These are phyloP conservation scores for Lactarius psammicola DNA, from an alignment of 768 basidiomycete species.

Conservation along the genomic window DNA sequence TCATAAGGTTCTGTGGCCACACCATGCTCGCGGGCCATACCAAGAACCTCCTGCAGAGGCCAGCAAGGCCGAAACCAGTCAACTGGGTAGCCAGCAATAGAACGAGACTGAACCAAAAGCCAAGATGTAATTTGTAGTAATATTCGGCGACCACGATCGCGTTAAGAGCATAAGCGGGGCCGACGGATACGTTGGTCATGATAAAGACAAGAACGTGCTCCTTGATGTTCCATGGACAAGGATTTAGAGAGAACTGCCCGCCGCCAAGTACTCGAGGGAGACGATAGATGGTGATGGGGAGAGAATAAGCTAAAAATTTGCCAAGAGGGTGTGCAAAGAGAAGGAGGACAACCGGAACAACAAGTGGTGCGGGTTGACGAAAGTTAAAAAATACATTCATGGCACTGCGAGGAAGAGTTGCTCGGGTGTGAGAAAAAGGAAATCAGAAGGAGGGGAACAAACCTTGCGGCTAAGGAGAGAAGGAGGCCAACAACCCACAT, in stretches of 20 bases:
- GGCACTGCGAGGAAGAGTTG: conserved; percentile 42
- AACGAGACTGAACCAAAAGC: conserved; percentile 78
- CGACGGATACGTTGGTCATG: conserved; percentile 86
- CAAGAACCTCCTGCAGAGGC: conserved; percentile 83
- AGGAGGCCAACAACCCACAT: conserved; percentile 87
- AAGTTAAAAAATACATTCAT: conserved; percentile 95
- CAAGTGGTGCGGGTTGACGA: conserved; percentile 80
- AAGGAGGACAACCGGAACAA: conserved; percentile 81
- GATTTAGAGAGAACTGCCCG: conserved; percentile 77
- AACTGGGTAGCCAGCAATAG: conserved; percentile 89
- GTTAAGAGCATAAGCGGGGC: conserved; percentile 77
- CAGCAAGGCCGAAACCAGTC: conserved; percentile 91
- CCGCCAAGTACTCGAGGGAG: conserved; percentile 53
- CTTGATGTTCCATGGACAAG: conserved; percentile 98
- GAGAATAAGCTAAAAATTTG: conserved; percentile 75
- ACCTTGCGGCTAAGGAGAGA: conserved; percentile 66
- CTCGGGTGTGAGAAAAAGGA: neutral
- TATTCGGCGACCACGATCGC: conserved; percentile 81
- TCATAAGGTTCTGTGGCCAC: conserved; percentile 95
- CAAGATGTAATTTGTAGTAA: conserved; percentile 66
- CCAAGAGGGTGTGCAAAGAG: conserved; percentile 89
- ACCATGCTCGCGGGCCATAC: conserved; percentile 98
- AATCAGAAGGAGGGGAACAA: conserved; percentile 31
- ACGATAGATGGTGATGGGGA: conserved; percentile 79
- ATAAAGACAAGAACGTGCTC: conserved; percentile 92